Evolutionary conservation across 257 asterid species (phyloP), one percentile per base, ranked within the genome.

Genomic region (Primulina huaijiensis): DNA sequence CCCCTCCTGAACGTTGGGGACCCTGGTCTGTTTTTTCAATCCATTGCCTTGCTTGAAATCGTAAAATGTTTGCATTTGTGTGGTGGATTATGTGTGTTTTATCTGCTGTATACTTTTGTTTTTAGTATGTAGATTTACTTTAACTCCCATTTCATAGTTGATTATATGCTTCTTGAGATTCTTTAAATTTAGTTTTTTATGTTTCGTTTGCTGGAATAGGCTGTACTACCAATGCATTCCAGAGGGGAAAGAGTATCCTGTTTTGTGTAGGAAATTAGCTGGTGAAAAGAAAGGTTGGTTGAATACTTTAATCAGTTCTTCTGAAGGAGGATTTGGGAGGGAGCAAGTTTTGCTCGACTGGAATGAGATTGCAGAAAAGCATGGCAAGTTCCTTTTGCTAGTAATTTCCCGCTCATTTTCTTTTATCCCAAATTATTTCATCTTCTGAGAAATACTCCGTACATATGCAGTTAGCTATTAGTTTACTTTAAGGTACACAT

Each of bases 1-100:
- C 96, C 58, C 89, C 96, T 46, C 92, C 97, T 62, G 95, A 90
- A 69, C 69, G 83, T 37, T 93, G 97, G 96, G 97, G 99, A 4
- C 83, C 88, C 76, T 93, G 99, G 96, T 90, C n/a, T 64, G 80
- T 76, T 43, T 62, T 23, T 23, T 23, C 25, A 23, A 23, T 23
- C 25, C 1, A 23, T 23, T 23, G 25, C 25, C 25, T 23, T 23
- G 25, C 25, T 23, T 23, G 25, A 23, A 23, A 23, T 23, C 25
- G 25, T 23, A 23, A 23, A 21, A 23, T 23, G 25, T 23, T 23
- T 23, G 25, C 25, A 23, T 23, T 23, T 23, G 25, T 23, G 25
- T 23, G 25, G 25, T 23, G 25, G 25, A 23, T 23, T 23, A 72
- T 27, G 40, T 33, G 40, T 70, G 27, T 20, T 56, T 40, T 14